Conservation (phyloP, 2,329 filamentous ascomycete species). For the Aspergillus hiratsukae region DNA sequence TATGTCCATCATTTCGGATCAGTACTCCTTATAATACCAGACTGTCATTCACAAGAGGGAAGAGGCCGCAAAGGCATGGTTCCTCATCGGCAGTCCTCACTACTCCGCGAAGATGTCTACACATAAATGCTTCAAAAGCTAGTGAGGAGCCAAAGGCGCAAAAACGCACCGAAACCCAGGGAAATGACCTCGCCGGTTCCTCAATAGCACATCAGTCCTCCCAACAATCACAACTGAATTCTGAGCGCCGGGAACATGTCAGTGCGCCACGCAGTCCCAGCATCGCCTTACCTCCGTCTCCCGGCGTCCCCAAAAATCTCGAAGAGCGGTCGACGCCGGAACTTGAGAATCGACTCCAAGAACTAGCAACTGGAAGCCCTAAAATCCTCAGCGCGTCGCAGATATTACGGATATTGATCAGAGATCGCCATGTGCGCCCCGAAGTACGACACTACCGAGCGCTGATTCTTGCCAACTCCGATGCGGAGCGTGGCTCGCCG, state of each 20-base stretch:
- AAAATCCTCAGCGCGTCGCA: constrained; percentile 25
- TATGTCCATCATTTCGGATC: constrained; percentile 35
- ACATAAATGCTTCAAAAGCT: constrained; percentile 6
- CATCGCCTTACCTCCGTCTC: not conserved
- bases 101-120: constrained; percentile 18
- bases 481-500: constrained; percentile 61
- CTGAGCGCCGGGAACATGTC: not conserved
- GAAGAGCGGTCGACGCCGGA: constrained; percentile 11
- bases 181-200: not conserved
- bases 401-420: constrained; percentile 36
- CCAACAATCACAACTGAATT: not conserved
- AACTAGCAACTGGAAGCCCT: constrained; percentile 19
- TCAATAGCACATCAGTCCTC: not conserved
- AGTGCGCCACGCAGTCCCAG: not conserved
- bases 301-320: constrained; percentile 17
- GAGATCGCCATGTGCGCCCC: constrained; percentile 33
- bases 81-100: constrained; percentile 5
- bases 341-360: constrained; percentile 29
- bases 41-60: constrained; percentile 7
- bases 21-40: constrained; percentile 15
- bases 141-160: not conserved
- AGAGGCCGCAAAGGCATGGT: constrained; percentile 6
- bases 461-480: constrained; percentile 67
- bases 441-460: constrained; percentile 59
- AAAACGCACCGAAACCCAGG: not conserved